Evolutionary conservation across 306 rosid species (phyloP).

Genomic region (Purshia tridentata): DNA sequence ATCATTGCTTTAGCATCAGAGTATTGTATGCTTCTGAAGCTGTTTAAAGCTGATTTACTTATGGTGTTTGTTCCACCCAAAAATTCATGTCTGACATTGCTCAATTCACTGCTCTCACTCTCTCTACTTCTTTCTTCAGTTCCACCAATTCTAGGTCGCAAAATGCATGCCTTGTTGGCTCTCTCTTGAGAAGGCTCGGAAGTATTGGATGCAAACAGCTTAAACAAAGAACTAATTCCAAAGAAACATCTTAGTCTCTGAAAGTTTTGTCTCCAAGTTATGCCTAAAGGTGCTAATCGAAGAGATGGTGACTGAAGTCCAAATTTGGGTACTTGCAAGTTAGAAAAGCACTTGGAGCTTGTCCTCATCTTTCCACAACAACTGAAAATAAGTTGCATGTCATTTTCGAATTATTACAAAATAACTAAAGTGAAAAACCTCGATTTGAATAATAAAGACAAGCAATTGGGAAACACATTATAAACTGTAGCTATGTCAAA

Average conservation of each 20-base stretch:
- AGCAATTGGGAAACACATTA: too few species aligned
- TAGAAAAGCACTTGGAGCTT: neutral
- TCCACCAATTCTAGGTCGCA: too few species aligned
- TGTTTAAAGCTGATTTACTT: neutral
- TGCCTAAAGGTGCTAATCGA: constrained; percentile 5
- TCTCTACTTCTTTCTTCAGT: too few species aligned
- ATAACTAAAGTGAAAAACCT: neutral
- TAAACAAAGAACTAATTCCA: too few species aligned
- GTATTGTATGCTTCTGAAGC: constrained; percentile 1
- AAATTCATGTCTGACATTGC: too few species aligned
- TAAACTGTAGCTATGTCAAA: neutral
- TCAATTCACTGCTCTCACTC: too few species aligned
- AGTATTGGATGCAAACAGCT: too few species aligned
- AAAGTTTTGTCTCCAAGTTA: neutral
- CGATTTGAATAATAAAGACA: neutral
- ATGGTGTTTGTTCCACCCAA: neutral
- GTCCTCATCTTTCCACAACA: neutral
- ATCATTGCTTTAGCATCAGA: neutral
- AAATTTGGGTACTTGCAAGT: neutral
- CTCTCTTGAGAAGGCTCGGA: too few species aligned
- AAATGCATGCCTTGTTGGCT: too few species aligned
- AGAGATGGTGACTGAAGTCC: neutral
- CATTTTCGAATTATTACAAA: neutral
- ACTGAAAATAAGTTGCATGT: constrained; percentile 3
- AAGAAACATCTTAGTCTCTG: neutral